Evolutionary conservation across 1,139 yeast species (phyloP).

Genomic region (Saccharomyces hybrid): DNA sequence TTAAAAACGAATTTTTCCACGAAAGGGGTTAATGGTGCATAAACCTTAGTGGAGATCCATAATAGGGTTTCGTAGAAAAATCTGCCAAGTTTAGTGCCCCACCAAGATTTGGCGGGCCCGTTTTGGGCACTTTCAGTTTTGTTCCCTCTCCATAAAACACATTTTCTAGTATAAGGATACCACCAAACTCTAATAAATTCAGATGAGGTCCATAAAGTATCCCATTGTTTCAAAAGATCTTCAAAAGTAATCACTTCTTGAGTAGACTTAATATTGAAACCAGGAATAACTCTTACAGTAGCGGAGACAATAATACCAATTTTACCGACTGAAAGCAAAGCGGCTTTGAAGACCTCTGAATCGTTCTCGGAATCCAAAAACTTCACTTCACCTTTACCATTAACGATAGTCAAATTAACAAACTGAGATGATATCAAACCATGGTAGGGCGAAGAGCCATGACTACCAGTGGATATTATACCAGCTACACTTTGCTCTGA

Average conservation of each 20-base stretch:
- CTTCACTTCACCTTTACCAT: constrained; percentile 65
- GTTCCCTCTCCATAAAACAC: constrained; percentile 85
- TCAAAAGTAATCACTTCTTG: constrained; percentile 79
- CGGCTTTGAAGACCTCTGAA: constrained; percentile 74
- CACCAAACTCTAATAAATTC: constrained; percentile 95
- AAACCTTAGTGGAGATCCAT: constrained; percentile 68
- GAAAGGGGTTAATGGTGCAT: constrained; percentile 71
- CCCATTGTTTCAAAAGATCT: constrained; percentile 61
- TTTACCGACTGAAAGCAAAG: constrained; percentile 79
- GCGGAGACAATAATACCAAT: constrained; percentile 84
- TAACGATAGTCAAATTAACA: constrained; percentile 65
- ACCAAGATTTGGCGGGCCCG: constrained; percentile 70
- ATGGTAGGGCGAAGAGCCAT: constrained; percentile 89
- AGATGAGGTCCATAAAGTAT: constrained; percentile 75
- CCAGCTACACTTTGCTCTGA: constrained; percentile 94
- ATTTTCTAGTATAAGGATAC: constrained; percentile 86
- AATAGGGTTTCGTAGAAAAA: constrained; percentile 69
- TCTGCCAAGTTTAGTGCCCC: constrained; percentile 74
- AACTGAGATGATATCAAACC: constrained; percentile 86
- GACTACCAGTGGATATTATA: constrained; percentile 91
- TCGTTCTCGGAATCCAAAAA: constrained; percentile 63
- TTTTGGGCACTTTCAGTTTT: constrained; percentile 57
- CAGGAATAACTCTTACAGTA: constrained; percentile 80
- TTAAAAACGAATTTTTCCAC: constrained; percentile 79
- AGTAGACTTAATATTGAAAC: constrained; percentile 72